A percentile compares a stretch with the other conserved stretches of the same genome.
phyloP scores from a whole-genome alignment of 768 basidiomycete species.

The Russula ochroleuca region DNA sequence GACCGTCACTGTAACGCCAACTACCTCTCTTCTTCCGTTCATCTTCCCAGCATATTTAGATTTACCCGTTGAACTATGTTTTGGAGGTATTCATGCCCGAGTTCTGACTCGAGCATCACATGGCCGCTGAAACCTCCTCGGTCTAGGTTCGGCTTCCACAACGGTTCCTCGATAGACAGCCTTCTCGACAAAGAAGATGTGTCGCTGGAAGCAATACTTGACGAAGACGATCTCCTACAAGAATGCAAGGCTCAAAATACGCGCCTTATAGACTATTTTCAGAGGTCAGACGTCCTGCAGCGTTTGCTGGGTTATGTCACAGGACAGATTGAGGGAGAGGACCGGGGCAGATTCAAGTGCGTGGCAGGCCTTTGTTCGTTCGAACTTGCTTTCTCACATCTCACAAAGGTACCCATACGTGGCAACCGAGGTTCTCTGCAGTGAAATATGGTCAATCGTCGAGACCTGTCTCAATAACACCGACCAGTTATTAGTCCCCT shows the following conservation, averaged over 20 bases:
- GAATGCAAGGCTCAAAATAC: slow-evolving; percentile 96
- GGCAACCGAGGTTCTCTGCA: slow-evolving; percentile 91
- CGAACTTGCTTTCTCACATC: slow-evolving; percentile 5
- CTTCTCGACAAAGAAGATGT: slow-evolving; percentile 89
- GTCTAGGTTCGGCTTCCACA: slow-evolving; percentile 82
- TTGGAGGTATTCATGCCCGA: slow-evolving; percentile 24
- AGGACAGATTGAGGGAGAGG: slow-evolving; percentile 78
- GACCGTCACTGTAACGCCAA: not conserved
- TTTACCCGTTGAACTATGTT: slow-evolving; percentile 20
- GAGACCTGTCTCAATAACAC: slow-evolving; percentile 77
- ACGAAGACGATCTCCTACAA: slow-evolving; percentile 89
- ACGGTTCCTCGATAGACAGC: slow-evolving; percentile 84
- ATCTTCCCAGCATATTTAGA: not conserved
- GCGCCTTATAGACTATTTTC: slow-evolving; percentile 82
- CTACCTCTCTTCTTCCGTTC: not conserved
- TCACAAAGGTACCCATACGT: slow-evolving; percentile 80
- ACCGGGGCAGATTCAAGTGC: slow-evolving; percentile 77
- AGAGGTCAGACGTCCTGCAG: slow-evolving; percentile 74
- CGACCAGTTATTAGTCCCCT: slow-evolving; percentile 70
- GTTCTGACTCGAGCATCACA: not conserved
- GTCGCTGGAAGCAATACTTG: slow-evolving; percentile 83
- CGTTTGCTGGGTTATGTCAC: slow-evolving; percentile 80
- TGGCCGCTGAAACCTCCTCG: not conserved
- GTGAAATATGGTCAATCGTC: slow-evolving; percentile 92
- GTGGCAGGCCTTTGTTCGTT: slow-evolving; percentile 35